phyloP scores from a whole-genome alignment of 768 basidiomycete species.

The Amanita pseudoporphyria region DNA sequence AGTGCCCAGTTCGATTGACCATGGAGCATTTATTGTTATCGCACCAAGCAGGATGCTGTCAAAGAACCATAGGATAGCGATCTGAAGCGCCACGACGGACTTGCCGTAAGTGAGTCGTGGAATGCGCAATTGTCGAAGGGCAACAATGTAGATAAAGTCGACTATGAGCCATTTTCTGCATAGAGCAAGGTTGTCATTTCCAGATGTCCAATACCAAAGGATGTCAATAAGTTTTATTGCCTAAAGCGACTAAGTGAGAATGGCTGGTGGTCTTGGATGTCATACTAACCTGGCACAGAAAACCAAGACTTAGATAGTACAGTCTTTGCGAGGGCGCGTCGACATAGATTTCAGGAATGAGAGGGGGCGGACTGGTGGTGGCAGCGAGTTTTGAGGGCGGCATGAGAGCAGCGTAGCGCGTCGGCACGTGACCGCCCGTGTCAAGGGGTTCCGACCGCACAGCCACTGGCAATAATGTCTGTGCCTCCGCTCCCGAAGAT shows the following conservation, averaged over 20 bases:
- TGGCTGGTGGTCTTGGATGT: background rate
- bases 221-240: constrained; percentile 72
- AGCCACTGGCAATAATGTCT: constrained; percentile 10
- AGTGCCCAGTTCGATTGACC: constrained; percentile 14
- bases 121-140: constrained; percentile 59
- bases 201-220: constrained; percentile 41
- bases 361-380: constrained; percentile 21
- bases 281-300: constrained; percentile 57
- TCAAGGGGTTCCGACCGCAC: background rate
- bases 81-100: constrained; percentile 53
- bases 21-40: constrained; percentile 41
- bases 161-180: constrained; percentile 67
- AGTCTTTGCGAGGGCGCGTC: constrained; percentile 75
- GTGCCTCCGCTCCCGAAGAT: constrained; percentile 46
- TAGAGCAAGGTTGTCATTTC: constrained; percentile 30
- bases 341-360: constrained; percentile 66
- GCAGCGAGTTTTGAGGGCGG: background rate
- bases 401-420: constrained; percentile 2
- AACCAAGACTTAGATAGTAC: constrained; percentile 67
- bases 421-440: constrained; percentile 8
- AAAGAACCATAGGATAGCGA: constrained; percentile 49
- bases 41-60: constrained; percentile 68
- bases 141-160: constrained; percentile 50
- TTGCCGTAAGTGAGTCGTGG: constrained; percentile 63
- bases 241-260: constrained; percentile 25